Evolutionary conservation across 164 flowering plant species (phyloP).

Genomic region (Euptelea pleiosperma): DNA sequence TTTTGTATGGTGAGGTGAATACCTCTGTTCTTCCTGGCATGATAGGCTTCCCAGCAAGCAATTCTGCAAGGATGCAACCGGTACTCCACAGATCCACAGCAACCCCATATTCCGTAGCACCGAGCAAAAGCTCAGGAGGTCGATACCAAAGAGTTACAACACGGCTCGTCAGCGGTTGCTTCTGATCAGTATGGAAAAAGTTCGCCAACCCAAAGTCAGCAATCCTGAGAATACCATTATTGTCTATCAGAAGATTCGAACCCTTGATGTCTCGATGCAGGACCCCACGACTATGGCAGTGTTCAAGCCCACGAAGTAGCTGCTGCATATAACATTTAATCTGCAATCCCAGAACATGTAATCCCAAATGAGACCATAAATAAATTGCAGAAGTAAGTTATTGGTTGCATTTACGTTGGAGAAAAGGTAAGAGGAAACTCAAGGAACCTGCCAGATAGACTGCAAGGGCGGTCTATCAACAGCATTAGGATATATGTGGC

Average conservation of each 20-base stretch:
- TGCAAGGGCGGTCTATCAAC: too few species aligned
- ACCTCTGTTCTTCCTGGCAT: slow-evolving; percentile 99
- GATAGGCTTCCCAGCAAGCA: slow-evolving; percentile 79
- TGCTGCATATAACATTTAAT: slow-evolving; percentile 90
- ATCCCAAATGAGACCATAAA: slow-evolving; percentile 5
- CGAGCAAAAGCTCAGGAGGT: slow-evolving; percentile 94
- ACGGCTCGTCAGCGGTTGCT: slow-evolving; percentile 84
- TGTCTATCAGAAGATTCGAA: slow-evolving; percentile 74
- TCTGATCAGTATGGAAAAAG: slow-evolving; percentile 44
- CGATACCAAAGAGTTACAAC: slow-evolving; percentile 93
- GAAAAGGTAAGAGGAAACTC: too few species aligned
- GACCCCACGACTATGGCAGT: slow-evolving; percentile 79
- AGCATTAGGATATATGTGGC: too few species aligned
- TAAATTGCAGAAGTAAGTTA: not conserved
- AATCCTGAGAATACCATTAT: slow-evolving; percentile 68
- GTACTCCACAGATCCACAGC: slow-evolving; percentile 86
- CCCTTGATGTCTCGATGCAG: slow-evolving; percentile 94
- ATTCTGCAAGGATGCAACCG: slow-evolving; percentile 93
- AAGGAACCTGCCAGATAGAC: too few species aligned
- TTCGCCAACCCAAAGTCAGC: slow-evolving; percentile 92
- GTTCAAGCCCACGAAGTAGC: slow-evolving; percentile 74
- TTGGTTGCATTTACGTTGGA: not conserved
- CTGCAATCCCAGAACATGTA: slow-evolving; percentile 33
- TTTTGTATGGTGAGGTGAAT: too few species aligned
- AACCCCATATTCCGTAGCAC: slow-evolving; percentile 81